Evolutionary conservation across 495 filamentous ascomycete species (phyloP), one percentile per base, ranked within the genome.

Genomic region (Aspergillus egyptiacus): DNA sequence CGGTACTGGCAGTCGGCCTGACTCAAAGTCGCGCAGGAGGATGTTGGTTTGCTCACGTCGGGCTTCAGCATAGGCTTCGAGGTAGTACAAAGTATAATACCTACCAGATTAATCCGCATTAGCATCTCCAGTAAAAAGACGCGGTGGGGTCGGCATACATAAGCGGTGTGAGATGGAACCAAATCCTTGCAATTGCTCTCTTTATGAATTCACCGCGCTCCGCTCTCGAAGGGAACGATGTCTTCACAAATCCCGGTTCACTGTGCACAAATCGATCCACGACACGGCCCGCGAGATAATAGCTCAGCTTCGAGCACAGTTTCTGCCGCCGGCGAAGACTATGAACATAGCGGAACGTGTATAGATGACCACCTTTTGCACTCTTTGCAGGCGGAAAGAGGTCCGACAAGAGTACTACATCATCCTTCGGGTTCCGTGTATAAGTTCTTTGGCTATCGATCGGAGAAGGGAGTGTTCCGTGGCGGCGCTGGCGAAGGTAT

Each of bases 371-470:
- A 6, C 71, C 71, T 27, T 65, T 66, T 14, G 68, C 71, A 40
- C 71, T 74, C 30, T 68, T 70, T 5, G 63, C 55, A 0, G 71
- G 71, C 7, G 64, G 69, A 41, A 74, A 74, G 13, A 74, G 55
- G 54, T 74, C 71, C 35, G 71, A 74, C 22, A 74, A 56, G 27
- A 74, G 64, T 11, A 74, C 65, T 11, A 68, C 69, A 59, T 74
- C 71, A 47, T 74, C 71, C 45, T 66, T 63, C 3, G 71, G 69
- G 33, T 66, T 67, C 23, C 68, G 61, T n/a, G 71, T 70, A 58
- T 72, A 71, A 34, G 51, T 68, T 39, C 62, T 59, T 15, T 70
- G 65, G 46, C 49, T 47, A 38, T 69, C 63, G 24, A 70, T 64
- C 2, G 68, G 66, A 11, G 69, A 72, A 5, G 71, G 71, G 11